A percentile compares a stretch with the other conserved stretches of the same genome.
phyloP scores from a whole-genome alignment of 2,329 filamentous ascomycete genomes.

The Pseudogymnoascus sp. region DNA sequence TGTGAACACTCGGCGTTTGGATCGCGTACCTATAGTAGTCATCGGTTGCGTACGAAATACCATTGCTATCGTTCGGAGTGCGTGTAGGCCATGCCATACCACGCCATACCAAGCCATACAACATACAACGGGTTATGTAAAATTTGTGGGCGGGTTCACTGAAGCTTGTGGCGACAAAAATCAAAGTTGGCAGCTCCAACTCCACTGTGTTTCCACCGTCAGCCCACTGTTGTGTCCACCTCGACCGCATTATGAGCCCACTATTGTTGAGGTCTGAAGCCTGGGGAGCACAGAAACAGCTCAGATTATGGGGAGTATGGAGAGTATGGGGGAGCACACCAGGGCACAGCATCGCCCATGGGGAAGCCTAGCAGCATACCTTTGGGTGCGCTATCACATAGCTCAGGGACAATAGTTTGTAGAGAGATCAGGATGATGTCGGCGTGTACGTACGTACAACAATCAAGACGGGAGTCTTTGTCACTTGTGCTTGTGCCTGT shows the following conservation, averaged over 20 bases:
- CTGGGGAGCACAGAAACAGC: neutral
- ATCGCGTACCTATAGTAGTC: neutral
- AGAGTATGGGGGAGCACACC: neutral
- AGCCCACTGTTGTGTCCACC: conserved; percentile 1
- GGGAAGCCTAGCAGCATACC: neutral
- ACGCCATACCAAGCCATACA: too few relatives aligned
- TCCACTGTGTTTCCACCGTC: neutral
- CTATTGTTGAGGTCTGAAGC: neutral
- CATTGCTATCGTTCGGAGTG: neutral
- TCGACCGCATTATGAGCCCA: neutral
- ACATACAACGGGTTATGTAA: neutral
- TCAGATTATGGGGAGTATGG: neutral
- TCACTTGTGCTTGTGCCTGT: neutral
- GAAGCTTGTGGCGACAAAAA: neutral
- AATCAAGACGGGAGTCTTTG: neutral
- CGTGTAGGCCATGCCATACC: neutral
- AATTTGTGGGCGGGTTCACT: neutral
- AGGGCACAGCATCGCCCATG: neutral
- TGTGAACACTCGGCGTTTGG: neutral
- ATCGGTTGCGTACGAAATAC: neutral
- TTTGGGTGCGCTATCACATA: neutral
- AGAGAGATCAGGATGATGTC: neutral
- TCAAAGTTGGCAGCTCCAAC: conserved; percentile 3
- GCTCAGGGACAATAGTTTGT: neutral
- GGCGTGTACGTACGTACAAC: neutral